These are phyloP conservation scores for Clavispora carvajalis DNA, from an alignment of 805 yeast genomes.

Conservation along the genomic window DNA sequence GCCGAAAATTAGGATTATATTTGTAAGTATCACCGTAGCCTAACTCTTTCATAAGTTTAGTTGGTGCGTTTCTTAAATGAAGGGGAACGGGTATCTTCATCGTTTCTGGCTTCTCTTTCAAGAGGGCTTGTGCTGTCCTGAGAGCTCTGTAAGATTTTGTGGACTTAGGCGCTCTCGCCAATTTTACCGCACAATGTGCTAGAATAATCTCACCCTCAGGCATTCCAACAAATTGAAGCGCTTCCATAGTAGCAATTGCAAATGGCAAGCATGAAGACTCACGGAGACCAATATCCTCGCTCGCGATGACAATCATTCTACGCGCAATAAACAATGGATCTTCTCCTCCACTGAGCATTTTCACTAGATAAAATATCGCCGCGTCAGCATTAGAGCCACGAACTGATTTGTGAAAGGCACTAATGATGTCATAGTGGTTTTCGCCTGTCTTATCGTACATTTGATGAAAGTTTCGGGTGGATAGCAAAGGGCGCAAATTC, in stretches of 20 bases:
- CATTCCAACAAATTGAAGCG: constrained; percentile 85
- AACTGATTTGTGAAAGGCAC: constrained; percentile 91
- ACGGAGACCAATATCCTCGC: constrained; percentile 86
- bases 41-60: constrained; percentile 78
- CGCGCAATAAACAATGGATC: constrained; percentile 87
- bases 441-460: constrained; percentile 87
- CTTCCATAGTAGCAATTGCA: constrained; percentile 79
- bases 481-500: constrained; percentile 37
- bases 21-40: constrained; percentile 84
- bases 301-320: constrained; percentile 89
- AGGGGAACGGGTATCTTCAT: constrained; percentile 65
- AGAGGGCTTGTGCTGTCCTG: constrained; percentile 54
- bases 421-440: constrained; percentile 88
- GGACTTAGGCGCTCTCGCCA: constrained; percentile 81
- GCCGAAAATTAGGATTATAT: constrained; percentile 75
- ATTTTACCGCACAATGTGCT: constrained; percentile 89
- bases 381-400: constrained; percentile 91
- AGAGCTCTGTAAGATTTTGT: constrained; percentile 83
- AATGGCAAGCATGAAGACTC: constrained; percentile 84
- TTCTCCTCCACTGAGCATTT: constrained; percentile 92
- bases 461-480: constrained; percentile 42
- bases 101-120: constrained; percentile 53
- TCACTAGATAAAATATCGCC: constrained; percentile 75
- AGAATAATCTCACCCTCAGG: constrained; percentile 89
- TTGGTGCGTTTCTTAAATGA: constrained; percentile 94